Evolutionary conservation across 768 basidiomycete genomes (phyloP).

Genomic region (Mrakia hoshinonis): DNA sequence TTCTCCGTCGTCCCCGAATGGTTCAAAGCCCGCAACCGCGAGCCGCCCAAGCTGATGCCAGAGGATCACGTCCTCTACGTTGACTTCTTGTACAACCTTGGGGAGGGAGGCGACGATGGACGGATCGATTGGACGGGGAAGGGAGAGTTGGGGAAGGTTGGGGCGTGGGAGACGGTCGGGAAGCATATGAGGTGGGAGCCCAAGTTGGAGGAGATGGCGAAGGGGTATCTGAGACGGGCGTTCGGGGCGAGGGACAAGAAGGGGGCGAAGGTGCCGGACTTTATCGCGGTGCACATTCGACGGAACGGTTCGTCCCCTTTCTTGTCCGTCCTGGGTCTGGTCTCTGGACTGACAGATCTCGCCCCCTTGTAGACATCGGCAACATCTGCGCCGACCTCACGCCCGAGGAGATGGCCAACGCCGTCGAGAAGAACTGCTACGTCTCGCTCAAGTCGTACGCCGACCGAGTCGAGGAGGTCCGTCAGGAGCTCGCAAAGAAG

Average conservation of each 20-base stretch:
- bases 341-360: background rate
- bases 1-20: slow-evolving; percentile 23
- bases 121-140: slow-evolving; percentile 30
- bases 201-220: slow-evolving; percentile 29
- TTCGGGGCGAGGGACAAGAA: slow-evolving; percentile 29
- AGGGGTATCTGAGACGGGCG: slow-evolving; percentile 29
- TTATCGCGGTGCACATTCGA: slow-evolving; percentile 31
- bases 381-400: slow-evolving; percentile 28
- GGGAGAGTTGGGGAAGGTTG: slow-evolving; percentile 21
- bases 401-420: slow-evolving; percentile 18
- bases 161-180: slow-evolving; percentile 30
- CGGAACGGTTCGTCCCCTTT: slow-evolving; percentile 16
- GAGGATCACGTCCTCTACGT: slow-evolving; percentile 31
- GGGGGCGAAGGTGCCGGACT: slow-evolving; percentile 23
- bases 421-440: slow-evolving; percentile 30
- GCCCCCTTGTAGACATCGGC: slow-evolving; percentile 5
- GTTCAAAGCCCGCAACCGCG: slow-evolving; percentile 1
- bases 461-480: slow-evolving; percentile 25
- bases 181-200: slow-evolving; percentile 27
- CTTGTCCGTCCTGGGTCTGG: background rate
- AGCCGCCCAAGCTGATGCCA: slow-evolving; percentile 17
- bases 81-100: slow-evolving; percentile 31
- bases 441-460: slow-evolving; percentile 25
- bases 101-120: slow-evolving; percentile 27
- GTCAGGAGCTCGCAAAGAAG: slow-evolving; percentile 12